Percentiles rank a stretch among this genome's conserved stretches.
phyloP scores from a whole-genome alignment of 2,329 filamentous ascomycete species.

The Canariomyces notabilis region DNA sequence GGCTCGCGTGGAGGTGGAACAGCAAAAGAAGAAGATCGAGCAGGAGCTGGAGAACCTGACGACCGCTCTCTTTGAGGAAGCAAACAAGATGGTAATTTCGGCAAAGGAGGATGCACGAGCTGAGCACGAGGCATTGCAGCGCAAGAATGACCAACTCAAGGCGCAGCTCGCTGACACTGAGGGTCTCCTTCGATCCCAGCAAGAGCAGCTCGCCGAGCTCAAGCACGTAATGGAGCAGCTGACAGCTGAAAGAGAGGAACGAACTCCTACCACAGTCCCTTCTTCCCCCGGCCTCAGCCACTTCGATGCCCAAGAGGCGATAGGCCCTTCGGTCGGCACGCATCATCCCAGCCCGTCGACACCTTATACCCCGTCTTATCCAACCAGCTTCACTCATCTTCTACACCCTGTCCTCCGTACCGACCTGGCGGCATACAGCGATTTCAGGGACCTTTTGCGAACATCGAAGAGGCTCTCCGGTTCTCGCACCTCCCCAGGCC shows the following conservation, averaged over 20 bases:
- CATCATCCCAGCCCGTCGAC: conserved; percentile 39
- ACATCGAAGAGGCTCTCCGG: conserved; percentile 55
- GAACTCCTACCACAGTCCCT: conserved; percentile 66
- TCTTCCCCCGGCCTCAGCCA: conserved; percentile 74
- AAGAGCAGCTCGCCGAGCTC: conserved; percentile 86
- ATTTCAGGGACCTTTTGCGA: conserved; percentile 74
- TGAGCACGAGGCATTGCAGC: conserved; percentile 74
- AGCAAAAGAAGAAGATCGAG: conserved; percentile 84
- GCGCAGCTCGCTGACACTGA: conserved; percentile 84
- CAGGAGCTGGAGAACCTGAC: conserved; percentile 87
- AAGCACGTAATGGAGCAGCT: conserved; percentile 91
- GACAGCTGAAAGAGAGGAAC: conserved; percentile 67
- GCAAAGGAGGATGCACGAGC: conserved; percentile 84
- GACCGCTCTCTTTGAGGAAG: conserved; percentile 92
- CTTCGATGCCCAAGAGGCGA: conserved; percentile 55
- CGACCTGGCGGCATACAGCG: conserved; percentile 75
- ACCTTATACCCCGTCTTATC: conserved; percentile 48
- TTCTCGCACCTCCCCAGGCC: conserved; percentile 63
- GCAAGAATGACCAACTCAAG: conserved; percentile 82
- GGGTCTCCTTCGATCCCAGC: conserved; percentile 76
- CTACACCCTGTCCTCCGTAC: conserved; percentile 77
- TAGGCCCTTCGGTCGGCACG: conserved; percentile 29
- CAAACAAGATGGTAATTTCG: conserved; percentile 94
- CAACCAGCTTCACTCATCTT: conserved; percentile 73
- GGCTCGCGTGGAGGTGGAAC: conserved; percentile 60